Percentiles rank a stretch among this genome's conserved stretches.
phyloP scores from a whole-genome alignment of 495 filamentous ascomycete genomes.

The Pyrenopolyporus hunteri region DNA sequence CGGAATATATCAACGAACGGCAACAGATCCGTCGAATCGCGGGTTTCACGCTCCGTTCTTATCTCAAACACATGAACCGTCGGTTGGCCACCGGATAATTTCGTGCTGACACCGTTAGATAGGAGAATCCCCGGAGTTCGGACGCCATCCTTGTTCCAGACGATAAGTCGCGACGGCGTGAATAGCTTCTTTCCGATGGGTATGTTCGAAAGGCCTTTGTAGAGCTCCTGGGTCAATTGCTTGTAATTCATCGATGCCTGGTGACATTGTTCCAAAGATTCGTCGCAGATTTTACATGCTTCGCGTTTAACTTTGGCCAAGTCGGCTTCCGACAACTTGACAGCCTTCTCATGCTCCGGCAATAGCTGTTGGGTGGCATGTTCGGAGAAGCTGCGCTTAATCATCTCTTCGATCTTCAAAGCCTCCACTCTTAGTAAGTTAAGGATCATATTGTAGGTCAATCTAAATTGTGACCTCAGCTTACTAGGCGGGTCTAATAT shows the following conservation, averaged over 20 bases:
- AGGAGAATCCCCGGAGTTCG: conserved; percentile 80
- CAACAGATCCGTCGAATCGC: conserved; percentile 78
- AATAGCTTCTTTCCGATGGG: conserved; percentile 84
- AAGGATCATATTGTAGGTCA: conserved; percentile 99
- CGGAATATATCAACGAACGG: conserved; percentile 76
- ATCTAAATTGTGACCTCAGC: conserved; percentile 90
- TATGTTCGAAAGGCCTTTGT: conserved; percentile 70
- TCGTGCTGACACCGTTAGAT: conserved; percentile 68
- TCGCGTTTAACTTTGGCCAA: conserved; percentile 88
- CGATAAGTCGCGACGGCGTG: conserved; percentile 70
- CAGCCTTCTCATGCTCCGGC: conserved; percentile 91
- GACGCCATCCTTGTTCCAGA: conserved; percentile 72
- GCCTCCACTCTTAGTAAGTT: conserved; percentile 95
- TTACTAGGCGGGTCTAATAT: conserved; percentile 96
- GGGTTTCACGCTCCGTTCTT: conserved; percentile 61
- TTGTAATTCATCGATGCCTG: conserved; percentile 78
- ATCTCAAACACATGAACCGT: conserved; percentile 80
- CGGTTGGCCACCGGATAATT: conserved; percentile 62
- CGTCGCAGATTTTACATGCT: conserved; percentile 80
- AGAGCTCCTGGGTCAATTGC: conserved; percentile 72
- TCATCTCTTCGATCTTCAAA: conserved; percentile 99
- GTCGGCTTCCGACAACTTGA: conserved; percentile 91
- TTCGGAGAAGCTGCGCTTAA: conserved; percentile 98
- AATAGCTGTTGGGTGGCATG: conserved; percentile 96
- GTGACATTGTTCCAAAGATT: conserved; percentile 78